phyloP scores from a whole-genome alignment of 129 eudicot genomes.

The Chrysanthemum seticuspe region DNA sequence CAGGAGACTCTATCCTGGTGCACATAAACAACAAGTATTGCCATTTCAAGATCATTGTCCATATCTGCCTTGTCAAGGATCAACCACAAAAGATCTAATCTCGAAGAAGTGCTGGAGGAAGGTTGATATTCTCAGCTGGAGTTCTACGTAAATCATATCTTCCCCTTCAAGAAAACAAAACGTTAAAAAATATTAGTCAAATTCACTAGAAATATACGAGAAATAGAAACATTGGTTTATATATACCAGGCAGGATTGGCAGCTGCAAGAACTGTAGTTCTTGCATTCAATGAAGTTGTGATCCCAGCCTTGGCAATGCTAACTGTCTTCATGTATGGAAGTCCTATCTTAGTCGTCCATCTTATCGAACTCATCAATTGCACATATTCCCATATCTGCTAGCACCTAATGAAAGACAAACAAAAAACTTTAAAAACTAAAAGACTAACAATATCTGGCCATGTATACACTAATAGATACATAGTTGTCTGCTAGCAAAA shows the following conservation, averaged over 20 bases:
- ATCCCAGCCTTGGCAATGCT: constrained; percentile 99
- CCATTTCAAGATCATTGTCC: constrained; percentile 97
- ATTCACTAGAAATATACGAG: not conserved
- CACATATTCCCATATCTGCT: constrained; percentile 99
- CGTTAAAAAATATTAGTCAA: not conserved
- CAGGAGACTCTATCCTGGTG: no score
- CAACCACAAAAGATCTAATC: constrained; percentile 96
- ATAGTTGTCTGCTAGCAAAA: not conserved
- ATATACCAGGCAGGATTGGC: constrained; percentile 98
- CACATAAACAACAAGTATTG: no score
- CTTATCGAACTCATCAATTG: constrained; percentile 98
- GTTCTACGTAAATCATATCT: no score
- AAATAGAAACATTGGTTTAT: constrained; percentile 3
- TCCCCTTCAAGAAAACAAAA: constrained; percentile 41
- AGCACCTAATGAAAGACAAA: no score
- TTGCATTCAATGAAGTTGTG: constrained; percentile 94
- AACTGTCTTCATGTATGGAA: constrained; percentile 94
- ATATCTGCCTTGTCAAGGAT: constrained; percentile 94
- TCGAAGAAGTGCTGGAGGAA: constrained; percentile 95
- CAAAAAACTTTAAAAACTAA: no score
- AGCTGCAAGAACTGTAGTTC: no score
- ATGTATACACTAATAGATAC: constrained; percentile 1
- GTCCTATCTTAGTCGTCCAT: constrained; percentile 99
- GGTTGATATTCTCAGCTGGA: constrained; percentile 57
- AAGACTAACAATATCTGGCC: no score